A percentile compares a stretch with the other conserved stretches of the same genome.
Conservation (phyloP, 371 early-diverging fungal genomes). For the Mucor velutinosus region DNA sequence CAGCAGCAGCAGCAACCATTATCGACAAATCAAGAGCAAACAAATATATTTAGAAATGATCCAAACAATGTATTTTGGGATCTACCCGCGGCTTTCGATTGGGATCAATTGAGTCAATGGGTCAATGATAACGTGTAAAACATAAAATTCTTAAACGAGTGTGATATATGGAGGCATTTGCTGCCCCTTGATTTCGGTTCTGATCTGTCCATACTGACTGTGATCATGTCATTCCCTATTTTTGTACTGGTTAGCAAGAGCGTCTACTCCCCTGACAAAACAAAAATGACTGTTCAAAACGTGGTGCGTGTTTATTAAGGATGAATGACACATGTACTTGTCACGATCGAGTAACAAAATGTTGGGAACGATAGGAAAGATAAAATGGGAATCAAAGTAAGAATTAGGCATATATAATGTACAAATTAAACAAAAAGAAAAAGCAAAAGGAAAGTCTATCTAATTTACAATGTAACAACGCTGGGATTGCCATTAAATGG, state of each 20-base stretch:
- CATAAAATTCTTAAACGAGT: no score
- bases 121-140: background rate
- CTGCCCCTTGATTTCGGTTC: no score
- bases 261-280: no score
- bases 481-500: slow-evolving; percentile 41
- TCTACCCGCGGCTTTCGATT: slow-evolving; percentile 36
- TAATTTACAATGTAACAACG: slow-evolving; percentile 26
- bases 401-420: background rate
- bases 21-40: background rate
- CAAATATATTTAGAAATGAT: slow-evolving; percentile 30
- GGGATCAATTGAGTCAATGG: slow-evolving; percentile 40
- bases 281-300: no score
- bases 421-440: background rate
- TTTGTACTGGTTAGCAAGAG: no score
- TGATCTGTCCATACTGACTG: no score
- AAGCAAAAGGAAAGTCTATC: background rate
- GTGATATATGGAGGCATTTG: no score
- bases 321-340: background rate
- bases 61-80: slow-evolving; percentile 47
- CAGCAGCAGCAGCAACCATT: background rate
- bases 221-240: no score
- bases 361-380: background rate
- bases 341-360: no score
- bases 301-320: background rate
- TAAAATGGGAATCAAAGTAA: background rate